Evolutionary conservation across 495 filamentous ascomycete species (phyloP).

Genomic region (Penicillium coprophilum): DNA sequence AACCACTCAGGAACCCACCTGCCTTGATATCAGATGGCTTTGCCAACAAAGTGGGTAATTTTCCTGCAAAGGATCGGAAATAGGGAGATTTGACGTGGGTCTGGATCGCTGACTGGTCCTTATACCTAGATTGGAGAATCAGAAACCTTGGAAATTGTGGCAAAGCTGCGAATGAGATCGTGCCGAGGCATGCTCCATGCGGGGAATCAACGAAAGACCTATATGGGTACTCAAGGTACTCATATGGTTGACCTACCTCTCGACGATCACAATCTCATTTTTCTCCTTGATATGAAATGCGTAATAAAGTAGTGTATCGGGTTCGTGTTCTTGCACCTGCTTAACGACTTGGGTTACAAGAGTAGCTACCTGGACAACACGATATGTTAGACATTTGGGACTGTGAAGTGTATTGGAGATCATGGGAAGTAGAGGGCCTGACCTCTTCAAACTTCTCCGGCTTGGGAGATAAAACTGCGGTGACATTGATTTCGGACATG

Average conservation of each 20-base stretch:
- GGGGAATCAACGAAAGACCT: not conserved
- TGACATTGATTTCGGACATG: slow-evolving; percentile 35
- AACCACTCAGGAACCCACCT: slow-evolving; percentile 23
- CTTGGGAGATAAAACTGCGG: slow-evolving; percentile 32
- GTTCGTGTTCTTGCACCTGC: slow-evolving; percentile 34
- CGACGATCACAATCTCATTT: slow-evolving; percentile 36
- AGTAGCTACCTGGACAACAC: slow-evolving; percentile 20
- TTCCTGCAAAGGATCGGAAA: slow-evolving; percentile 28
- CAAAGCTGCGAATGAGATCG: not conserved
- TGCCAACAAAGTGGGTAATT: slow-evolving; percentile 23
- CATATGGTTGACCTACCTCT: slow-evolving; percentile 28
- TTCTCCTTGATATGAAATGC: slow-evolving; percentile 27
- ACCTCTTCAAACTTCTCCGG: slow-evolving; percentile 38
- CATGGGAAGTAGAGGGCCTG: not conserved
- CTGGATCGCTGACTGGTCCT: slow-evolving; percentile 30
- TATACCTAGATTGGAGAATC: slow-evolving; percentile 26
- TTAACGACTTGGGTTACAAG: slow-evolving; percentile 27
- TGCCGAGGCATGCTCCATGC: slow-evolving; percentile 20
- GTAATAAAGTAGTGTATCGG: slow-evolving; percentile 37
- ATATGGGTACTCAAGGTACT: not conserved
- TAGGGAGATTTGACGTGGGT: slow-evolving; percentile 29
- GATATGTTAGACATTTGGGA: not conserved
- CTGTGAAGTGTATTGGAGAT: not conserved
- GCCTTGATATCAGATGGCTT: slow-evolving; percentile 31
- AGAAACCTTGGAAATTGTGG: not conserved